Percentiles rank a stretch among this genome's conserved stretches.
phyloP scores from a whole-genome alignment of 108 stramenopile genomes.

The Aurantiochytrium sp. region DNA sequence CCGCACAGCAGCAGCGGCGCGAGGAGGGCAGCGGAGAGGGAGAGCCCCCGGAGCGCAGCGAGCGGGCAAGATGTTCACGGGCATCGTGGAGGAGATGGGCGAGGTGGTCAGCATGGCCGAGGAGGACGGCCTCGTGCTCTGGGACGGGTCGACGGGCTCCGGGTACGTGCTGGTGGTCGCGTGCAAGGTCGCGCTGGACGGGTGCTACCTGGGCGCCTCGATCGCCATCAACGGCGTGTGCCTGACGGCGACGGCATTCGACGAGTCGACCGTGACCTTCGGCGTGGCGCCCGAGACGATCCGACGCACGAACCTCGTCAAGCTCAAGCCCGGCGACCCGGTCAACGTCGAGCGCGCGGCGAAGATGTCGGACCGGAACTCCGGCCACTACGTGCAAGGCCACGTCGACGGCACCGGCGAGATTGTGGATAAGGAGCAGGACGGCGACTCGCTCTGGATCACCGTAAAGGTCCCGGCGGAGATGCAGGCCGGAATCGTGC shows the following conservation, averaged over 20 bases:
- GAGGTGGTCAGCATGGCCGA: constrained; percentile 68
- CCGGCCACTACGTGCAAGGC: constrained; percentile 94
- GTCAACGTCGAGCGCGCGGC: constrained; percentile 81
- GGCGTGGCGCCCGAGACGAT: constrained; percentile 90
- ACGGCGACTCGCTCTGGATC: constrained; percentile 82
- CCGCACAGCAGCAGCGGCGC: no score
- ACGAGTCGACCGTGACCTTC: constrained; percentile 67
- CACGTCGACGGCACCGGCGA: constrained; percentile 89
- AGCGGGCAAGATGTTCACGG: constrained; percentile 83
- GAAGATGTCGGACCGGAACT: constrained; percentile 80
- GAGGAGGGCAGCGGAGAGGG: no score
- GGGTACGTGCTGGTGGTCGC: constrained; percentile 75
- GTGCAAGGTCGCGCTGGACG: constrained; percentile 74
- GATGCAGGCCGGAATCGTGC: constrained; percentile 80
- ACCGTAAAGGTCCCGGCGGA: constrained; percentile 68
- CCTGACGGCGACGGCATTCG: constrained; percentile 77
- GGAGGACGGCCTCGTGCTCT: constrained; percentile 75
- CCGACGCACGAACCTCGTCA: constrained; percentile 72
- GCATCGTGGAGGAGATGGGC: constrained; percentile 98
- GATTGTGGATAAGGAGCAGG: constrained; percentile 69
- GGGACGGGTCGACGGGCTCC: constrained; percentile 78
- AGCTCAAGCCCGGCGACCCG: constrained; percentile 53
- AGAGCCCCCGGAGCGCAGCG: no score
- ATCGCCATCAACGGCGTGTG: constrained; percentile 98
- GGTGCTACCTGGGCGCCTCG: constrained; percentile 84